These are phyloP conservation scores for Brassica hybrid DNA, from an alignment of 441 rosid genomes.

Conservation along the genomic window DNA sequence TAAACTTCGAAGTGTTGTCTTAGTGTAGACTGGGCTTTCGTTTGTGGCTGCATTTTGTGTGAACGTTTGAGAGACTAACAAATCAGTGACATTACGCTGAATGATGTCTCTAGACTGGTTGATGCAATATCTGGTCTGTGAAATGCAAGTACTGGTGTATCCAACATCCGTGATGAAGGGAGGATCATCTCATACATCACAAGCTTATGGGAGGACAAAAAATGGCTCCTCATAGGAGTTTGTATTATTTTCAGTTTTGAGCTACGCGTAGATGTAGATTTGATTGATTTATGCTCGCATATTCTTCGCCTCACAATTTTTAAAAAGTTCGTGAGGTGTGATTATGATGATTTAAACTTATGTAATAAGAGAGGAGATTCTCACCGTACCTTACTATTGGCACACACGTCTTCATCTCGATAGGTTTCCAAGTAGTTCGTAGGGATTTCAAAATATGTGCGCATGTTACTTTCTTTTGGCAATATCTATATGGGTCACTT, in stretches of 20 bases:
- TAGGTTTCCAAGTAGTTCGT: background rate
- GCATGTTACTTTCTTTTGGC: background rate
- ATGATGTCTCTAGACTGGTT: constrained; percentile 69
- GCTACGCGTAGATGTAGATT: too few relatives aligned
- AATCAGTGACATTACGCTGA: constrained; percentile 84
- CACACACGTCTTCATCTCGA: background rate
- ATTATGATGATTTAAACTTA: background rate
- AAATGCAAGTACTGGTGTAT: background rate
- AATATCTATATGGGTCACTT: background rate
- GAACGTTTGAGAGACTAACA: constrained; percentile 51
- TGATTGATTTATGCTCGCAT: too few relatives aligned
- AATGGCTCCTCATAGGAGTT: too few relatives aligned
- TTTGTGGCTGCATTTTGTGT: constrained; percentile 61
- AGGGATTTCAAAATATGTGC: too few relatives aligned
- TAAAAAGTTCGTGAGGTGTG: too few relatives aligned
- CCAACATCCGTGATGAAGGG: background rate
- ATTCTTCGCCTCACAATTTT: too few relatives aligned
- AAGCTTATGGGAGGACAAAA: too few relatives aligned
- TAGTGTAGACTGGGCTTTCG: constrained; percentile 48
- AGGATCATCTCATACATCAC: too few relatives aligned
- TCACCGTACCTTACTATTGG: background rate
- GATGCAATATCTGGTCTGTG: background rate
- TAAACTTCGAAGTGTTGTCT: constrained; percentile 5
- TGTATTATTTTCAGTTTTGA: too few relatives aligned
- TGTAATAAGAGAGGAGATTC: background rate